Percentiles rank a stretch among this genome's conserved stretches.
Conservation (phyloP, 306 rosid species). For the Myrica gale region DNA sequence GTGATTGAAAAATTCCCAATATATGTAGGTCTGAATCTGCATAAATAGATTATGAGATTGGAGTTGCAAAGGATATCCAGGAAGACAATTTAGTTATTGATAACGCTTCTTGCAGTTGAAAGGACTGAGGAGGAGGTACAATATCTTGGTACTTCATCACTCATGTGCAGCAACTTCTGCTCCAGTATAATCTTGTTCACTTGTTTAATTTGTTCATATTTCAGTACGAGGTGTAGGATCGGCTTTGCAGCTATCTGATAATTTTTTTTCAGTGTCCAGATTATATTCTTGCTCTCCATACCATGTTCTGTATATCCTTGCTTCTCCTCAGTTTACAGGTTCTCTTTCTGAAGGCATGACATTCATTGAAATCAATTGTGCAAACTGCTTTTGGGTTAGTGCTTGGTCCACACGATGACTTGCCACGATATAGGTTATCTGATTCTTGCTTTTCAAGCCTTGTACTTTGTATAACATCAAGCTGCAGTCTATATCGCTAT, state of each 20-base stretch:
- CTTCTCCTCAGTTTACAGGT: neutral
- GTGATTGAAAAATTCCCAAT: neutral
- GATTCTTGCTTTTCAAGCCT: constrained; percentile 4
- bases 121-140: constrained; percentile 40
- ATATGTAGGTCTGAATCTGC: constrained; percentile 64
- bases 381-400: neutral
- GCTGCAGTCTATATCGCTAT: neutral
- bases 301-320: neutral
- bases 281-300: neutral
- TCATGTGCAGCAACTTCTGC: neutral
- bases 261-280: neutral
- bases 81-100: constrained; percentile 80
- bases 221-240: neutral
- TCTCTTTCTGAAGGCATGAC: neutral
- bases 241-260: neutral
- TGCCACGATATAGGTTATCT: neutral
- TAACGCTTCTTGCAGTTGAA: constrained; percentile 67
- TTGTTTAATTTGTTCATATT: neutral
- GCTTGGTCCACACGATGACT: neutral
- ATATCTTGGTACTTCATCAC: neutral
- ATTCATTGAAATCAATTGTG: neutral
- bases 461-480: neutral
- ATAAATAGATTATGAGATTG: constrained; percentile 63
- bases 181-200: neutral
- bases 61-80: constrained; percentile 76